Evolutionary conservation across 257 asterid genomes (phyloP).

Genomic region (Nicotiana noctiflora): DNA sequence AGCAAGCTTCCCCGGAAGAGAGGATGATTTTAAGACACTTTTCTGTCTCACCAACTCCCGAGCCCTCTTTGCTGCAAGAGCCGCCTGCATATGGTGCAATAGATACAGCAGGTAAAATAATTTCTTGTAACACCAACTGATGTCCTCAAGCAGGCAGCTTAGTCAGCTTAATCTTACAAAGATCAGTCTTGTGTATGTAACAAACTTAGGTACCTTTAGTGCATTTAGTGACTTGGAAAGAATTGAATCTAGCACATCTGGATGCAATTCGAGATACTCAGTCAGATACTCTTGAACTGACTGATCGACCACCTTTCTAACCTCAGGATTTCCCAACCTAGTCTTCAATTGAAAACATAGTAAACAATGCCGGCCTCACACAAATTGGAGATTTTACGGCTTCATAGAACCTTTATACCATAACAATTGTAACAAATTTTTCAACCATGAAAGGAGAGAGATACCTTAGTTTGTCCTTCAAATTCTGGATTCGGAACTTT

Average conservation of each 20-base stretch:
- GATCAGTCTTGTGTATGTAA: background rate
- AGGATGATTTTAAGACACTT: conserved; percentile 74
- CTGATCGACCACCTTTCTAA: conserved; percentile 78
- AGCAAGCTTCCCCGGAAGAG: conserved; percentile 99
- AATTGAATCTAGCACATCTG: conserved; percentile 76
- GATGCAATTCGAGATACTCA: conserved; percentile 95
- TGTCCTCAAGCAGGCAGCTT: conserved; percentile 5
- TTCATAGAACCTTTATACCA: background rate
- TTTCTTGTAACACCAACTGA: background rate
- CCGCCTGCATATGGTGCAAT: conserved; percentile 53
- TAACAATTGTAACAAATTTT: background rate
- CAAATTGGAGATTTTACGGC: background rate
- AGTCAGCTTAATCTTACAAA: conserved; percentile 6
- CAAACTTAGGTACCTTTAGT: conserved; percentile 55
- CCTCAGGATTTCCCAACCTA: conserved; percentile 97
- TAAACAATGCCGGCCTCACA: background rate
- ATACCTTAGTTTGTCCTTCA: conserved; percentile 98
- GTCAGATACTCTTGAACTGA: conserved; percentile 77
- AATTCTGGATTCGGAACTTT: conserved; percentile 94
- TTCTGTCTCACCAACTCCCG: conserved; percentile 93
- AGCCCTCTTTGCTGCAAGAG: conserved; percentile 95
- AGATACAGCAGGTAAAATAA: conserved; percentile 3
- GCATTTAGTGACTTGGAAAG: conserved; percentile 93
- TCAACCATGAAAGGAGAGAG: background rate
- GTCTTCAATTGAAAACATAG: conserved; percentile 43